Evolutionary conservation across 257 asterid genomes (phyloP), one percentile per base, ranked within the genome.

Genomic region (Penstemon newberryi): DNA sequence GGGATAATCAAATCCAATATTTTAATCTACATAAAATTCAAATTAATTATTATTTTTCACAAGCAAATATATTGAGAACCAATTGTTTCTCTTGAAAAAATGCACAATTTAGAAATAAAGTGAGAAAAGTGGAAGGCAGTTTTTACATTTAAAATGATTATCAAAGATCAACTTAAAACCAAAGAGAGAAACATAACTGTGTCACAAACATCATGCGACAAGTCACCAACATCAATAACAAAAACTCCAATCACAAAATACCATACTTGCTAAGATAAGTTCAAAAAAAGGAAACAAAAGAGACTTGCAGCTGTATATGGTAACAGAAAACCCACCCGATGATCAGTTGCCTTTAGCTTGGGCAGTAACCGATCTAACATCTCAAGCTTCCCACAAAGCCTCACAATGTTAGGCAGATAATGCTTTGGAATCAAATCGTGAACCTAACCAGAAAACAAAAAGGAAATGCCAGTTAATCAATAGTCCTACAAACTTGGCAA

Each of bases 301-400:
- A 66, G 66, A 59, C 5, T 36, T 15, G 33, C 63, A 59, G 7
- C 18, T 15, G 33, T 37, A 54, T 25, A 60, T 15, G 39, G 67
- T 45, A 69, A 69, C 43, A 52, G 65, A 50, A 66, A 75, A 61
- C 70, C 51, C 67, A 94, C 99, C 92, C 99, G 95, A 79, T 94
- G 99, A 77, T 91, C 96, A 72, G 99, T 94, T 73, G 96, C 97
- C 89, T 94, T 94, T 39, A 94, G 80, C 78, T 94, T 94, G 69
- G 99, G 99, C 69, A 94, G 78, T 73, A 94, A 75, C 36, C 99
- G 84, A 80, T 94, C 99, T 68, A 94, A 77, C 93, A 94, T 87
- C 91, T 94, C 99, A 82, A 94, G 99, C 90, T 94, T 94, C 83
- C 99, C 99, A 78, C 99, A 94, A 37, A 94, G 92, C 70, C 99